Conservation (phyloP, 805 yeast species). For the Cyberlindnera mycetangii region DNA sequence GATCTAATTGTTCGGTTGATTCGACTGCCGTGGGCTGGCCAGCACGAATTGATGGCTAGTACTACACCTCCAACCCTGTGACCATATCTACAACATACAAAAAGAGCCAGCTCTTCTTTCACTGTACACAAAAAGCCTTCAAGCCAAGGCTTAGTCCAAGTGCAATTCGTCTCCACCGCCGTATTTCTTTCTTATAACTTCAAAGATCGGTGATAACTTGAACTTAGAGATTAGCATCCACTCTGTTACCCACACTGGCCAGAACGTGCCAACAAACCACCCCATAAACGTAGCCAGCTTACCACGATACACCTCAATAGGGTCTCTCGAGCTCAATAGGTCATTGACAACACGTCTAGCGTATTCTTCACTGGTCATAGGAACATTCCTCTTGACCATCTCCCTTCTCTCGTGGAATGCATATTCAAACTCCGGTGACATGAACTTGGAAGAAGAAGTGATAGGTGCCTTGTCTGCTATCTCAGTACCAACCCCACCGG, state of each 20-base stretch:
- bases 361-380: constrained; percentile 57
- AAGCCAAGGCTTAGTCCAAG: constrained; percentile 18
- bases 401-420: constrained; percentile 49
- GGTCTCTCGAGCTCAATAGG: constrained; percentile 34
- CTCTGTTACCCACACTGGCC: constrained; percentile 50
- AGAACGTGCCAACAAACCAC: constrained; percentile 30
- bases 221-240: constrained; percentile 38
- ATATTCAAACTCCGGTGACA: constrained; percentile 46
- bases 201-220: constrained; percentile 35
- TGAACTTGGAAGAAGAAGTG: constrained; percentile 53
- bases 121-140: too few relatives aligned
- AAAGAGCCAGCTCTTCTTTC: too few relatives aligned
- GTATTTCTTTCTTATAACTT: constrained; percentile 25
- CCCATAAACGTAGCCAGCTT: constrained; percentile 38
- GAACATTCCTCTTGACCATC: constrained; percentile 58
- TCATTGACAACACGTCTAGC: constrained; percentile 55
- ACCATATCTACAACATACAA: too few relatives aligned
- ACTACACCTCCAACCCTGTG: too few relatives aligned
- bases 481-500: constrained; percentile 74
- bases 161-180: constrained; percentile 16
- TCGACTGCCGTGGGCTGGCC: too few relatives aligned
- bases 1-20: too few relatives aligned
- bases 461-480: constrained; percentile 65
- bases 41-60: too few relatives aligned
- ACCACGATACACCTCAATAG: constrained; percentile 59